Evolutionary conservation across 129 eudicot species (phyloP).

Genomic region (Calendula officinalis): DNA sequence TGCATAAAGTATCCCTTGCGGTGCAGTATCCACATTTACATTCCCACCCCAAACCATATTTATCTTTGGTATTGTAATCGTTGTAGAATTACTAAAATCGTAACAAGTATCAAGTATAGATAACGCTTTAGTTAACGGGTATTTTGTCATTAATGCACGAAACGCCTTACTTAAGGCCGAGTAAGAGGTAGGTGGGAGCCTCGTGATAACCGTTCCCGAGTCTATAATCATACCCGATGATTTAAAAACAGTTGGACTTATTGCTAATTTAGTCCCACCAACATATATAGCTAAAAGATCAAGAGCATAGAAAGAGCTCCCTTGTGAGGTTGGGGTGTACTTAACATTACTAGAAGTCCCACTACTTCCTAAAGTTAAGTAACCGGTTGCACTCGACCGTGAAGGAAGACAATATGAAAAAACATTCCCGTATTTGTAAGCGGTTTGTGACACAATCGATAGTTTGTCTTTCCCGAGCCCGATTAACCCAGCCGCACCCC

Average conservation of each 20-base stretch:
- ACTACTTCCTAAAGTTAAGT: slow-evolving; percentile 48
- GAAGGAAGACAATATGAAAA: slow-evolving; percentile 87
- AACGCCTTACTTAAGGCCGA: slow-evolving; percentile 46
- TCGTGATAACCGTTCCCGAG: slow-evolving; percentile 79
- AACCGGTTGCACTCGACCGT: slow-evolving; percentile 41
- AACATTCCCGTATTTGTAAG: slow-evolving; percentile 40
- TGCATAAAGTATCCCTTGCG: slow-evolving; percentile 34
- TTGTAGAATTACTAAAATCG: slow-evolving; percentile 44
- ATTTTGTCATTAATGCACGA: slow-evolving; percentile 42
- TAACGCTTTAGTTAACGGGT: slow-evolving; percentile 41
- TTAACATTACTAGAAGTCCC: not conserved
- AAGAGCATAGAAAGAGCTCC: slow-evolving; percentile 46
- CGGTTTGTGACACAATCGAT: slow-evolving; percentile 56
- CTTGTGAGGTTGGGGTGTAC: slow-evolving; percentile 41
- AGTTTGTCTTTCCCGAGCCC: slow-evolving; percentile 66
- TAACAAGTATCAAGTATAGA: slow-evolving; percentile 72
- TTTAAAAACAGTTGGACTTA: slow-evolving; percentile 38
- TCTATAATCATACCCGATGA: slow-evolving; percentile 55
- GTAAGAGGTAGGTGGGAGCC: slow-evolving; percentile 69
- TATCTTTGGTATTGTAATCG: slow-evolving; percentile 43
- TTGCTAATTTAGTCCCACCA: slow-evolving; percentile 43
- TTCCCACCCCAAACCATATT: slow-evolving; percentile 43
- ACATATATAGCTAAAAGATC: slow-evolving; percentile 36
- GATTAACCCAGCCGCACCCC: slow-evolving; percentile 51
- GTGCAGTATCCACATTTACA: slow-evolving; percentile 29